Evolutionary conservation across 2,329 filamentous ascomycete species (phyloP), one percentile per base, ranked within the genome.

Genomic region (Colletotrichum viniferum): DNA sequence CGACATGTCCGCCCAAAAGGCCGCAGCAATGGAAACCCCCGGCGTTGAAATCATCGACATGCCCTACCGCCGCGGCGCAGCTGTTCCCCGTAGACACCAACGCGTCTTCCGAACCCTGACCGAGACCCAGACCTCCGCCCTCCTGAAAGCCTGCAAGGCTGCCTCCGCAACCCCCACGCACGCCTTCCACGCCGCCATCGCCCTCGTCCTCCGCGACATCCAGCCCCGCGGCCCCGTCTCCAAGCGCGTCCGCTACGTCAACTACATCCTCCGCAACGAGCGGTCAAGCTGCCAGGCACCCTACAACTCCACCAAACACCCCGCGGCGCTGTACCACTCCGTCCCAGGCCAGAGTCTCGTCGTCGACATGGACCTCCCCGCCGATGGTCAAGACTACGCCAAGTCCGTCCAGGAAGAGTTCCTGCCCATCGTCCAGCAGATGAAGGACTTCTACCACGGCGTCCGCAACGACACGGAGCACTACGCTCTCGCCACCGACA

Each of bases 251-350:
- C 71, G 78, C 0, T 84, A 84, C 65, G 74, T 82, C 43, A 81
- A 78, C 36, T 83, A 84, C 72, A 79, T 84, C 61, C 73, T 84
- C 9, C 80, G 78, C 26, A 84, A 84, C 48, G 83, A 83, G 52
- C 79, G 82, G 1, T 16, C 69, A 1, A 78, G 55, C 10, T 84
- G 82, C 21, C 14, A 18, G 0, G 28, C 74, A 5, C 81, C 82
- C 0, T 84, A 80, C 5, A 78, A 73, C 36, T 76, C 77, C 1
- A 14, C 73, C 2, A 5, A 68, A 0, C 83, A 85, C 52, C 67
- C 82, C 1, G 80, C 78, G 0, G 58, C 79, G 4, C 75, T 83
- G 0, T 84, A 84, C 5, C 81, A 84, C 69, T 84, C 83, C 1
- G 69, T 83, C 0, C 81, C 81, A 1, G 79, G 78, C 0, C 73